Evolutionary conservation across 352 stramenopile species (phyloP).

Genomic region (Phytophthora melonis): DNA sequence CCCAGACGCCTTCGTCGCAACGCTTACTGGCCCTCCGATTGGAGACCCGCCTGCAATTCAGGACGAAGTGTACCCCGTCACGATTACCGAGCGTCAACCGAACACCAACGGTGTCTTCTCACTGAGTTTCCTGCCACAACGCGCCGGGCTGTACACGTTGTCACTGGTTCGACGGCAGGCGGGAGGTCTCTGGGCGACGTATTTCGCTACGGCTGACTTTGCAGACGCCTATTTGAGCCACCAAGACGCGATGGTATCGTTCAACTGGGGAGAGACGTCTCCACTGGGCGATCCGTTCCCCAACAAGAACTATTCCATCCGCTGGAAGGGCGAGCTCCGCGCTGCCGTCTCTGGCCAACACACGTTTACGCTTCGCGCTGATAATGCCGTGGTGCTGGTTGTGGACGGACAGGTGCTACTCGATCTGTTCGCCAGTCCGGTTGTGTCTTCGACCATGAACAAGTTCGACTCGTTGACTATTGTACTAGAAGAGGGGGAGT

Average conservation of each 20-base stretch:
- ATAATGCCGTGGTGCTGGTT: constrained; percentile 82
- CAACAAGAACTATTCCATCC: constrained; percentile 81
- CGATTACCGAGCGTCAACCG: constrained; percentile 56
- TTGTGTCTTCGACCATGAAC: constrained; percentile 36
- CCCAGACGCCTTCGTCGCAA: constrained; percentile 62
- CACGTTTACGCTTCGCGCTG: constrained; percentile 81
- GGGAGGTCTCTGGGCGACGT: constrained; percentile 93
- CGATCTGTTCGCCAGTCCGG: constrained; percentile 39
- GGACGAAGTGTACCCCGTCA: constrained; percentile 52
- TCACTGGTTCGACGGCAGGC: constrained; percentile 75
- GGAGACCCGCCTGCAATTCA: neutral
- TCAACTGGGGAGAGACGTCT: constrained; percentile 85
- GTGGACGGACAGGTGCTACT: constrained; percentile 80
- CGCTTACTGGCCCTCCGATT: constrained; percentile 54
- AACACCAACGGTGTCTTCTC: constrained; percentile 92
- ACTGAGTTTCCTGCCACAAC: constrained; percentile 78
- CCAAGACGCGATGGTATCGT: constrained; percentile 85
- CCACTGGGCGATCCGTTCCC: constrained; percentile 74
- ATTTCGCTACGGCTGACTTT: constrained; percentile 92
- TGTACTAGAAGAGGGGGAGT: constrained; percentile 42
- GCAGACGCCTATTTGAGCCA: constrained; percentile 74
- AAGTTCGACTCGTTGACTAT: constrained; percentile 37
- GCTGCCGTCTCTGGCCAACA: constrained; percentile 64
- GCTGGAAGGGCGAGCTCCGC: constrained; percentile 72
- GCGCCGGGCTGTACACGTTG: constrained; percentile 86